Percentiles rank a stretch among this genome's conserved stretches.
phyloP scores from a whole-genome alignment of 768 basidiomycete species.

The Rhodosporidiobolus sp. region DNA sequence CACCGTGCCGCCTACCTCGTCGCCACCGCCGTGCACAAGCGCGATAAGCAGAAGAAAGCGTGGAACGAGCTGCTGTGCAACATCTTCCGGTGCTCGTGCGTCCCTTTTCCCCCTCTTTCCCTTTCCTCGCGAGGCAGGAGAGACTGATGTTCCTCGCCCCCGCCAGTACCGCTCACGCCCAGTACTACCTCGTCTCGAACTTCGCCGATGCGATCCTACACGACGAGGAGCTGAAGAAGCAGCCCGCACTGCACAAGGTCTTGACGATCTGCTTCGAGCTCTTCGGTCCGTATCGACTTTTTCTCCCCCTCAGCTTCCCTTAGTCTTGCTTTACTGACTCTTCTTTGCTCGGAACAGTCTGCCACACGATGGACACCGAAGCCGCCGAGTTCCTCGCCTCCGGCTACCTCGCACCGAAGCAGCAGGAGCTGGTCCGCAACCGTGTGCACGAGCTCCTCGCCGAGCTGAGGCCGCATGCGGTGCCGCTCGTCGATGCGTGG shows the following conservation, averaged over 20 bases:
- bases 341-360: not conserved
- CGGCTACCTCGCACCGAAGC: constrained; percentile 35
- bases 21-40: constrained; percentile 38
- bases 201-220: constrained; percentile 43
- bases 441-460: constrained; percentile 36
- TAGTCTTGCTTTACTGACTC: not conserved
- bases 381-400: constrained; percentile 37
- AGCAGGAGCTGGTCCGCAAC: constrained; percentile 25
- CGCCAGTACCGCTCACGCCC: constrained; percentile 44
- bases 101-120: constrained; percentile 4
- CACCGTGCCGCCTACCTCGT: constrained; percentile 43
- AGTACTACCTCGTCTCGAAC: constrained; percentile 45
- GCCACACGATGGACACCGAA: constrained; percentile 40
- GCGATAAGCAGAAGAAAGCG: constrained; percentile 38
- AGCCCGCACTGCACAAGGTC: constrained; percentile 37
- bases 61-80: constrained; percentile 40
- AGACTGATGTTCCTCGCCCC: not conserved
- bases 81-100: constrained; percentile 41
- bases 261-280: constrained; percentile 40
- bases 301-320: not conserved
- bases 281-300: constrained; percentile 20
- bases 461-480: constrained; percentile 42
- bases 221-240: constrained; percentile 37
- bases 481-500: constrained; percentile 43
- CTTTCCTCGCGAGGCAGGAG: too few relatives aligned